Conservation (phyloP, 139 green algal species). For the Haematococcus lacustris region DNA sequence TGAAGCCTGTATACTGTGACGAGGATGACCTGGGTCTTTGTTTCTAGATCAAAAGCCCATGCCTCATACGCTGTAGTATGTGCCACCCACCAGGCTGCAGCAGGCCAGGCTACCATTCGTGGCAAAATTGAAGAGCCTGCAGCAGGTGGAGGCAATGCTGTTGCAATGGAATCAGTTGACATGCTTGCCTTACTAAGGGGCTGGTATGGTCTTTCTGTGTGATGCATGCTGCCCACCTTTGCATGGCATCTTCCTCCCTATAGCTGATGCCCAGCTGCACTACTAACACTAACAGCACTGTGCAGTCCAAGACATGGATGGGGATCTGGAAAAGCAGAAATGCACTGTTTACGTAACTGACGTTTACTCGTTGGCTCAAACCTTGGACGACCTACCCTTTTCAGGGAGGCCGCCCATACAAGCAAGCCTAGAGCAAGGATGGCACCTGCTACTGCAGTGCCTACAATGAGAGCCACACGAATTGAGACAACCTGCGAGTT, state of each 20-base stretch:
- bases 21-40: too few relatives aligned
- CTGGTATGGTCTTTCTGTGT: neutral
- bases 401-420: neutral
- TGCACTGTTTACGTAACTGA: neutral
- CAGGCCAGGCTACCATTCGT: too few relatives aligned
- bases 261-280: slow-evolving; percentile 1
- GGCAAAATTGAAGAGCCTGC: too few relatives aligned
- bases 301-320: neutral
- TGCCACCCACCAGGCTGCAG: neutral
- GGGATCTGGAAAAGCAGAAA: neutral
- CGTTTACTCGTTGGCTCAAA: neutral
- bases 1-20: too few relatives aligned
- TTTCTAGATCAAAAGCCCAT: too few relatives aligned
- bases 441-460: neutral
- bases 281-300: neutral
- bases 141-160: too few relatives aligned
- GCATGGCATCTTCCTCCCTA: neutral
- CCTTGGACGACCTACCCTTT: neutral
- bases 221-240: neutral
- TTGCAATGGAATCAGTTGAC: neutral
- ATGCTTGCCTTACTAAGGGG: neutral
- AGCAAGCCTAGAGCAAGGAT: neutral
- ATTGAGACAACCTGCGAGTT: neutral
- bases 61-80: too few relatives aligned
- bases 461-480: neutral